Percentiles rank a stretch among this genome's conserved stretches.
Conservation (phyloP, 441 rosid species). For the Arabidopsis hybrid region DNA sequence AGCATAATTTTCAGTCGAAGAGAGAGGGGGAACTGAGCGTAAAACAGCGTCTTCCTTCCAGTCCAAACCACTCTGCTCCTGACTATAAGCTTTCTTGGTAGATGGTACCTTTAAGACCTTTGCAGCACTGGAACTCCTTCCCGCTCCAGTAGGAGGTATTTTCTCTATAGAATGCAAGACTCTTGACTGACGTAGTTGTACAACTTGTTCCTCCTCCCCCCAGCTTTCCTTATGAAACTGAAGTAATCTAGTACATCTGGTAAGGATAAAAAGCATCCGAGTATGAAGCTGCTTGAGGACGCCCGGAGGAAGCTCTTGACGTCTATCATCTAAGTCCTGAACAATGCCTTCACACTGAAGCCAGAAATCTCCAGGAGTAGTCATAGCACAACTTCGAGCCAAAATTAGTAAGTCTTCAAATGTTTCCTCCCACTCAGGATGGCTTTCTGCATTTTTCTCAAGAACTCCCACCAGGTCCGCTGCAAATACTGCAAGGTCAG, state of each 20-base stretch:
- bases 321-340: constrained; percentile 96
- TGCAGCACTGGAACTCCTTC: constrained; percentile 68
- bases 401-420: constrained; percentile 92
- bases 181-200: constrained; percentile 85
- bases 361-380: constrained; percentile 94
- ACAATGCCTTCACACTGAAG: constrained; percentile 99
- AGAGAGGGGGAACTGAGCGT: constrained; percentile 50
- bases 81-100: constrained; percentile 88
- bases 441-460: constrained; percentile 92
- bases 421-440: constrained; percentile 98
- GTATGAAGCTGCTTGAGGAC: constrained; percentile 94
- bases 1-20: constrained; percentile 51
- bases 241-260: constrained; percentile 94
- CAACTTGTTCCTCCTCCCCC: constrained; percentile 76
- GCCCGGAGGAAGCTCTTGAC: constrained; percentile 96
- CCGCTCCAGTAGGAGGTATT: constrained; percentile 55
- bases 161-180: constrained; percentile 78
- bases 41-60: constrained; percentile 68
- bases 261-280: constrained; percentile 96
- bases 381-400: constrained; percentile 98
- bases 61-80: constrained; percentile 78
- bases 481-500: constrained; percentile 94
- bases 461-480: constrained; percentile 96
- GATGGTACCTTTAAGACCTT: constrained; percentile 64
- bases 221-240: constrained; percentile 99